Base-by-base conservation (phyloP, 2,329 filamentous ascomycete genomes). In the Fusarium napiforme region DNA sequence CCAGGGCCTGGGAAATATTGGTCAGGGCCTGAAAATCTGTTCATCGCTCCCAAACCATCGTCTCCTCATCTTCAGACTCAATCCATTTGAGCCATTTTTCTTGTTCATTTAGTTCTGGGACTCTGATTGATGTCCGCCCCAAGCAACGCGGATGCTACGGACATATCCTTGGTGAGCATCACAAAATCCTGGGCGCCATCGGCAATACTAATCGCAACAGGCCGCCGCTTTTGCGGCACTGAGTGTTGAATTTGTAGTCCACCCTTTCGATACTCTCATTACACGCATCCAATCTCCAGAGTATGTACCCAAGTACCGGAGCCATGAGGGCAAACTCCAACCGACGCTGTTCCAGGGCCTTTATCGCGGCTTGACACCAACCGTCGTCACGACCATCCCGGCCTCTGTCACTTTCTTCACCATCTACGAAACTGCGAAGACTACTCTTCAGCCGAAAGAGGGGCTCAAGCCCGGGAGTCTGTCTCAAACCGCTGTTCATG, bases 241-340 rank as follows among this genome's bases (percentile, higher is more conserved):
- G 15, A 73, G 66, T 11, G 61, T 70, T 5, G 57, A 73, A 7
- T 71, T 73, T 32, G 67, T 73, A 3, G 71, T 73, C 7, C 70
- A 73, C 12, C 71, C 71, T 4, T 71, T 73, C 3, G 71, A 73
- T 36, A 73, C 71, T 1, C 63, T 73, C 15, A 73, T 73, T 2
- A 73, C 71, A 10, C 53, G 71, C 4, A 60, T 73, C 0, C 71
- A 73, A 15, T 73, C 70, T 4, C 71, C 71, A 0, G 45, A 66
- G 11, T 73, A 73, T 47, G 34, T 70, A 21, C 67, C 58, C 1
- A 55, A 49, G 23, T 73, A 73, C 28, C 28, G 47, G 9, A 56
- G 46, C 2, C 34, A 67, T 15, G 19, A 65, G 8, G 71, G 71
- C 21, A 70, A 70, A 39, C 43, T 73, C 2, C 49, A 63, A 1